A percentile compares a stretch with the other conserved stretches of the same genome.
phyloP scores from a whole-genome alignment of 2,329 filamentous ascomycete genomes.

The Cryphonectria japonica region DNA sequence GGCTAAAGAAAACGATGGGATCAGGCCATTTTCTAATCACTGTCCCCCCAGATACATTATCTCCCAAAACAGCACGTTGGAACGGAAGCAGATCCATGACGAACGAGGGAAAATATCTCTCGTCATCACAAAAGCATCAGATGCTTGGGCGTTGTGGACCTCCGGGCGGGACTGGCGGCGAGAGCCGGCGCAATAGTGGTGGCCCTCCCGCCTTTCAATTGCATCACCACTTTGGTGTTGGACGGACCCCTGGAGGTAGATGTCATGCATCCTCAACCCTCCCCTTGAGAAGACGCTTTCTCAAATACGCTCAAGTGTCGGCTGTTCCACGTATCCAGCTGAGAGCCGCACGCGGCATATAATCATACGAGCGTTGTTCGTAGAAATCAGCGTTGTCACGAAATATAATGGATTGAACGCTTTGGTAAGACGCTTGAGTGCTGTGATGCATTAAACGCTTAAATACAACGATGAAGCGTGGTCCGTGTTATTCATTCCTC shows the following conservation, averaged over 20 bases:
- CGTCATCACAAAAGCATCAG: neutral
- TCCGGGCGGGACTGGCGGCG: constrained; percentile 1
- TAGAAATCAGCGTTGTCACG: no score
- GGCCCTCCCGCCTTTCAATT: constrained; percentile 10
- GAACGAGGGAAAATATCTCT: neutral
- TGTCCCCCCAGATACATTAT: neutral
- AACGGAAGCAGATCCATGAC: constrained; percentile 16
- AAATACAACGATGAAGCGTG: neutral
- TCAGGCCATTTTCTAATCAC: neutral
- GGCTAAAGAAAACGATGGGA: neutral
- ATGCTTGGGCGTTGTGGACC: neutral
- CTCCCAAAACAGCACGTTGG: neutral
- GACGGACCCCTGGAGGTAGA: neutral
- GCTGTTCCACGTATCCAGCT: neutral
- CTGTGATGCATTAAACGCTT: no score
- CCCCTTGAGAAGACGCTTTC: no score
- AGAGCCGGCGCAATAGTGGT: neutral
- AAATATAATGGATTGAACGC: no score
- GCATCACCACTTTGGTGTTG: constrained; percentile 22
- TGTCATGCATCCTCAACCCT: neutral
- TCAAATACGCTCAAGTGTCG: neutral
- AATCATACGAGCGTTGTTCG: neutral
- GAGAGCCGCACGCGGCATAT: neutral
- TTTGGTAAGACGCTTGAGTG: no score
- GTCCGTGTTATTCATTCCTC: neutral